phyloP scores from a whole-genome alignment of 108 stramenopile genomes.

The Aurantiochytrium sp. region DNA sequence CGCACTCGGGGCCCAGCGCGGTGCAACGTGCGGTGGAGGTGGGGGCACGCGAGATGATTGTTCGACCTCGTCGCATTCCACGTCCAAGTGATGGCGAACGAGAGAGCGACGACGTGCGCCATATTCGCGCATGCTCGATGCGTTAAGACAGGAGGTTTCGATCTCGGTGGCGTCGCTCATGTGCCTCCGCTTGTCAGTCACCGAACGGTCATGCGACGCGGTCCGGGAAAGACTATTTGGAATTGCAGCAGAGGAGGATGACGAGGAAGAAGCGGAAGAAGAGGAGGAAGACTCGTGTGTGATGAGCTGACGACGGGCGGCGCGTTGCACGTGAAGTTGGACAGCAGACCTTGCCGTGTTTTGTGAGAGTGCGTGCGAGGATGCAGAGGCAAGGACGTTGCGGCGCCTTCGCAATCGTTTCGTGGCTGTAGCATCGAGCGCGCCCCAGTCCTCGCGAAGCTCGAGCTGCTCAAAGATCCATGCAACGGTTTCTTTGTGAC shows the following conservation, averaged over 20 bases:
- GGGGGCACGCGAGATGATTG: too few species aligned
- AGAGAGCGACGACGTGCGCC: neutral
- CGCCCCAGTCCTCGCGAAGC: neutral
- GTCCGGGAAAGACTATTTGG: neutral
- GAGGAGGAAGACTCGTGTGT: neutral
- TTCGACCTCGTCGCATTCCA: too few species aligned
- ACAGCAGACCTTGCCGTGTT: neutral
- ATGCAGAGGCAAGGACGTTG: neutral
- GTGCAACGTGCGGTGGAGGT: too few species aligned
- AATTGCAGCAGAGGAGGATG: too few species aligned
- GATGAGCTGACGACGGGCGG: neutral
- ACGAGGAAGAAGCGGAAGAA: neutral
- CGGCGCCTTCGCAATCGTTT: neutral
- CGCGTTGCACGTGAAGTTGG: too few species aligned
- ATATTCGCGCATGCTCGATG: neutral
- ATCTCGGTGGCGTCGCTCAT: neutral
- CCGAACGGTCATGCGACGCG: neutral
- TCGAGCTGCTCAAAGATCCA: neutral
- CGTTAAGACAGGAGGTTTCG: neutral
- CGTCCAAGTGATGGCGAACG: too few species aligned
- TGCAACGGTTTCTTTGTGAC: neutral
- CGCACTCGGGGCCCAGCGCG: neutral
- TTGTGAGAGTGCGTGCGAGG: neutral
- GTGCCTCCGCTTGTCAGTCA: too few species aligned
- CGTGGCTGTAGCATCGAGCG: neutral